phyloP scores from a whole-genome alignment of 108 stramenopile species.

The Licmophora abbreviata region DNA sequence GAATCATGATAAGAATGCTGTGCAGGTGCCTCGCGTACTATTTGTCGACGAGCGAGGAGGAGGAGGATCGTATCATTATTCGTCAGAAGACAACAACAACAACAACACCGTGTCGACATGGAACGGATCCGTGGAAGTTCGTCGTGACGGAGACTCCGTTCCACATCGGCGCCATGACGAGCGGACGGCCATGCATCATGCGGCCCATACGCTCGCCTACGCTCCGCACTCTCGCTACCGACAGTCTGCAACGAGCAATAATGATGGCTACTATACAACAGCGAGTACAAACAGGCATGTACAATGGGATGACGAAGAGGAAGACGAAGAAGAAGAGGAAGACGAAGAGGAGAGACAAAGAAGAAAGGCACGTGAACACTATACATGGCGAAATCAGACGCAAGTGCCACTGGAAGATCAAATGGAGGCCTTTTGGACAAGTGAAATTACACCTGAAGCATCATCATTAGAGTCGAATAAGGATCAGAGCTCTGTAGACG shows the following conservation, averaged over 20 bases:
- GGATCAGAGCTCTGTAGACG: not conserved
- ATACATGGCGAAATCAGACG: slow-evolving; percentile 24
- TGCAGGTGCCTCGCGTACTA: slow-evolving; percentile 54
- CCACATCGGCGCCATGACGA: too few relatives aligned
- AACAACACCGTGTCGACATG: too few relatives aligned
- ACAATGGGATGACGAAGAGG: slow-evolving; percentile 52
- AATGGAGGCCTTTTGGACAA: slow-evolving; percentile 13
- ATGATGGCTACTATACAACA: not conserved
- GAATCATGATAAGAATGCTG: too few relatives aligned
- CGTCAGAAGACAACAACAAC: slow-evolving; percentile 3
- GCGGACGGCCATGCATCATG: slow-evolving; percentile 8
- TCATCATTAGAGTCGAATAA: slow-evolving; percentile 10
- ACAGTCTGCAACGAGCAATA: not conserved
- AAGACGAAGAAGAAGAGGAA: slow-evolving; percentile 47
- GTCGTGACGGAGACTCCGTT: too few relatives aligned
- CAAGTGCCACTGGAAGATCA: slow-evolving; percentile 16
- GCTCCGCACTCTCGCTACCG: slow-evolving; percentile 28
- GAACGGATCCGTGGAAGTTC: too few relatives aligned
- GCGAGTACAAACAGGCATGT: slow-evolving; percentile 22
- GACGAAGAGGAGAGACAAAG: slow-evolving; percentile 28
- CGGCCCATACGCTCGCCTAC: slow-evolving; percentile 28
- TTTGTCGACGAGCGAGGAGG: slow-evolving; percentile 46
- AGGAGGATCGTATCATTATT: not conserved
- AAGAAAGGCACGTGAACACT: slow-evolving; percentile 16
- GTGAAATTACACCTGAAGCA: not conserved